Conservation (phyloP, 306 rosid species). For the Leucaena leucocephala region DNA sequence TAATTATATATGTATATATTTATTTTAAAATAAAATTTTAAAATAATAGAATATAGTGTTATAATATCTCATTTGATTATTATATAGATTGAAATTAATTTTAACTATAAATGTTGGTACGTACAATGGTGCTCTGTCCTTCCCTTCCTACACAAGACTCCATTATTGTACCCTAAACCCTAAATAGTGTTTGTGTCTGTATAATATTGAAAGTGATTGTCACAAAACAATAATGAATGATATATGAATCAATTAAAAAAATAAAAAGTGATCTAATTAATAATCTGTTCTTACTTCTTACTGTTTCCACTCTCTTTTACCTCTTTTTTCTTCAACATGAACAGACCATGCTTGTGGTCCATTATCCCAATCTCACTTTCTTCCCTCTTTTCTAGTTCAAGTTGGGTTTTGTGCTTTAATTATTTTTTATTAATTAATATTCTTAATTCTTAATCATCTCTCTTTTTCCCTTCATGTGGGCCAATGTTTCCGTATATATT, state of each 20-base stretch:
- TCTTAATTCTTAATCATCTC: not conserved
- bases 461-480: not conserved
- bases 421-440: not conserved
- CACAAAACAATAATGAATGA: not conserved
- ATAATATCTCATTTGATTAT: no score
- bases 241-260: slow-evolving; percentile 10
- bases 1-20: not conserved
- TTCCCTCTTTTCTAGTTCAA: slow-evolving; percentile 47
- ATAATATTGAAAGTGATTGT: slow-evolving; percentile 24
- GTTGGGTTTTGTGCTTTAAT: not conserved
- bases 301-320: not conserved
- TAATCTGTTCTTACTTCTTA: not conserved
- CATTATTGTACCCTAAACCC: slow-evolving; percentile 33
- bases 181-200: not conserved
- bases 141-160: not conserved
- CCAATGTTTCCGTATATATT: slow-evolving; percentile 9
- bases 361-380: slow-evolving; percentile 36
- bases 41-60: not conserved
- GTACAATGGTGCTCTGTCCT: not conserved
- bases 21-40: not conserved
- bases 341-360: slow-evolving; percentile 43
- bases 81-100: not conserved
- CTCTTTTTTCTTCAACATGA: not conserved
- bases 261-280: slow-evolving; percentile 10
- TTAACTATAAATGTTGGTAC: not conserved